Conservation (phyloP, 805 yeast genomes). For the Starmerella sp. region DNA sequence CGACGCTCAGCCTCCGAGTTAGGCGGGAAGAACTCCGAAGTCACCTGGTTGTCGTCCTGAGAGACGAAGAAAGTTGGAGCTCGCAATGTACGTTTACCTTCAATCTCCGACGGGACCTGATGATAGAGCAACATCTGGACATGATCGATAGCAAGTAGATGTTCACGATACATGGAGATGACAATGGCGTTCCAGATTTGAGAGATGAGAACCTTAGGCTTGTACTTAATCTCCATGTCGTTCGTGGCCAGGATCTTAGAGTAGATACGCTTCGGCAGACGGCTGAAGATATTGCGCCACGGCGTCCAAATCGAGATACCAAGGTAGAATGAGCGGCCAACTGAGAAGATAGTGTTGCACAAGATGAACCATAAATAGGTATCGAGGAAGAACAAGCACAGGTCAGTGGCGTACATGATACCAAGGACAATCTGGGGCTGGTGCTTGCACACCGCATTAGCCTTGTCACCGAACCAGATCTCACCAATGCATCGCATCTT, state of each 20-base stretch:
- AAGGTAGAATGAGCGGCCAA: conserved; percentile 94
- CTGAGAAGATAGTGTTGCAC: conserved; percentile 87
- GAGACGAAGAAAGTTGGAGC: conserved; percentile 98
- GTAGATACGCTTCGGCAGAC: conserved; percentile 97
- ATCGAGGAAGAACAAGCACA: conserved; percentile 94
- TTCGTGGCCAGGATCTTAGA: conserved; percentile 95
- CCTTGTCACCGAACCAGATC: conserved; percentile 56
- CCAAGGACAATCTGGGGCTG: conserved; percentile 87
- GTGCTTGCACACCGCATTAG: conserved; percentile 56
- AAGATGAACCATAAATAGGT: conserved; percentile 98
- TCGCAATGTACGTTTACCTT: conserved; percentile 95
- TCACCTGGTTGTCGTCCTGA: conserved; percentile 90
- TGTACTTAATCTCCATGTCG: conserved; percentile 97
- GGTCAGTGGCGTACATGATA: conserved; percentile 83
- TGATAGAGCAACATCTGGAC: conserved; percentile 95
- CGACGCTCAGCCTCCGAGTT: conserved; percentile 99
- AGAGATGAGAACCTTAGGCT: conserved; percentile 94
- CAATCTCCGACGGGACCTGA: conserved; percentile 96
- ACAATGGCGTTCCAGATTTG: conserved; percentile 99
- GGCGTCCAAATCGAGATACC: conserved; percentile 99
- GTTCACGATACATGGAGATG: conserved; percentile 99
- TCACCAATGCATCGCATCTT: conserved; percentile 95
- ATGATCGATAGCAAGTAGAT: conserved; percentile 92
- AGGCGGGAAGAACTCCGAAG: conserved; percentile 93
- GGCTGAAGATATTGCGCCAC: conserved; percentile 97